Percentiles rank a stretch among this genome's conserved stretches.
These are phyloP conservation scores for Arachis hypogaea DNA, from an alignment of 306 rosid species.

Conservation along the genomic window DNA sequence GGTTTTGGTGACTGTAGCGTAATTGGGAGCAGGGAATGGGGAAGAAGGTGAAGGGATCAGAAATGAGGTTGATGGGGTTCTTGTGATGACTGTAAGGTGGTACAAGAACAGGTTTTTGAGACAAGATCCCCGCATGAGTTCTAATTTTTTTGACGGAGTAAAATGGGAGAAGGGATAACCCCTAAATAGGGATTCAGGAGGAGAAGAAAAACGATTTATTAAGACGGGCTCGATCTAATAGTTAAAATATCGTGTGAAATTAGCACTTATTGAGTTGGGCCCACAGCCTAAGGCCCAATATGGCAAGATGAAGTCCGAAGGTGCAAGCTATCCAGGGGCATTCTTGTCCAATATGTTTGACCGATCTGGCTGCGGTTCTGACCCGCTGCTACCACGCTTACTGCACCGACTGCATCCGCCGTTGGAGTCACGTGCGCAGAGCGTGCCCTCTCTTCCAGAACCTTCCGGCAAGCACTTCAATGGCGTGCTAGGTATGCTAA, in stretches of 20 bases:
- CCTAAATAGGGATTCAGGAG: not conserved
- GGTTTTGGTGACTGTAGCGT: not conserved
- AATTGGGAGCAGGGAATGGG: not conserved
- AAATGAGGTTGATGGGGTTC: not conserved
- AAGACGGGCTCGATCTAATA: too few species aligned
- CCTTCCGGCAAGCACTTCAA: constrained; percentile 45
- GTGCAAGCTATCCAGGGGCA: constrained; percentile 53
- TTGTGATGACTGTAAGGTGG: not conserved
- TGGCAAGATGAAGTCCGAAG: not conserved
- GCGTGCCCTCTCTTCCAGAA: constrained; percentile 55
- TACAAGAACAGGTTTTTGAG: not conserved
- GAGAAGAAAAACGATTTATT: not conserved
- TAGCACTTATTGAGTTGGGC: too few species aligned
- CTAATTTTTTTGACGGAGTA: not conserved
- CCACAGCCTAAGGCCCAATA: too few species aligned
- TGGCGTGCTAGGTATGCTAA: constrained; percentile 61
- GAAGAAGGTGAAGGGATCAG: not conserved
- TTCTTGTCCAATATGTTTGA: constrained; percentile 58
- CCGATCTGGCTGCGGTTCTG: constrained; percentile 52
- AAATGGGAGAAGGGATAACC: not conserved
- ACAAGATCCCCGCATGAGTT: not conserved
- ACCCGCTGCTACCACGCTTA: constrained; percentile 53
- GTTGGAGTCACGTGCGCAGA: constrained; percentile 58
- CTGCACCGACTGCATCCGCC: constrained; percentile 57
- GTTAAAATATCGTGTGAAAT: too few species aligned